Base-by-base conservation (phyloP, 352 stramenopile genomes). In the Phytophthora syringae region DNA sequence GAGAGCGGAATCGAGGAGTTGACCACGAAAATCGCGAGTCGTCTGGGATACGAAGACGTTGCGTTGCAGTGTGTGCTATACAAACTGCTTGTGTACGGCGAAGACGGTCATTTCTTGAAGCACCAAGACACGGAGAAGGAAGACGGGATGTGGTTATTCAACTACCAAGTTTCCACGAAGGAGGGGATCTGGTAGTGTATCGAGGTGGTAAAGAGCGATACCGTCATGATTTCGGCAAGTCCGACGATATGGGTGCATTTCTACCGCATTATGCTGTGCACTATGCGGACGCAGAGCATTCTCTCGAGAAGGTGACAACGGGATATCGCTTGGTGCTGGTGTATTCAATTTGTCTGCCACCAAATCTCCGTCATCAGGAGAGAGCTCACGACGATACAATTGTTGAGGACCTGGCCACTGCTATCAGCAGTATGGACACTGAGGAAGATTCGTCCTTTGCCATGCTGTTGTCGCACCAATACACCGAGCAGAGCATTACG, bases 111-210 rank as follows among this genome's bases (percentile, higher is more conserved):
- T 45, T 86, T 79, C 49, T 44, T 67, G 4, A 66, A 64, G n/a
- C 74, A 84, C 37, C 67, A 72, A 37, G 72, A 85, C 60, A 84
- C 72, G 27, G 77, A 82, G 66, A 84, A 84, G 27, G 56, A 86
- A 49, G 62, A 54, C 13, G 70, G 69, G 9, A 47, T 84, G 30
- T n/a, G n/a, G n/a, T n/a, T n/a, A 45, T 86, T 6, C 61, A 79
- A 30, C 40, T 82, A 2, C 72, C 74, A 0, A 57, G 50, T 30
- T 20, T 40, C 24, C 66, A 57, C 28, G 15, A 60, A 53, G 61
- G 60, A 27, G 51, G 51, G 0, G 51, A 58, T 36, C 18, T 58
- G 22, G 22, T 58, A n/a, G 10, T 58, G 4, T 68, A 62, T 47
- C 43, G n/a, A 42, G 21, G 48, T 24, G 24, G 30, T 7, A 34